A percentile compares a stretch with the other conserved stretches of the same genome.
Conservation (phyloP, 805 yeast species). For the Candida orba region DNA sequence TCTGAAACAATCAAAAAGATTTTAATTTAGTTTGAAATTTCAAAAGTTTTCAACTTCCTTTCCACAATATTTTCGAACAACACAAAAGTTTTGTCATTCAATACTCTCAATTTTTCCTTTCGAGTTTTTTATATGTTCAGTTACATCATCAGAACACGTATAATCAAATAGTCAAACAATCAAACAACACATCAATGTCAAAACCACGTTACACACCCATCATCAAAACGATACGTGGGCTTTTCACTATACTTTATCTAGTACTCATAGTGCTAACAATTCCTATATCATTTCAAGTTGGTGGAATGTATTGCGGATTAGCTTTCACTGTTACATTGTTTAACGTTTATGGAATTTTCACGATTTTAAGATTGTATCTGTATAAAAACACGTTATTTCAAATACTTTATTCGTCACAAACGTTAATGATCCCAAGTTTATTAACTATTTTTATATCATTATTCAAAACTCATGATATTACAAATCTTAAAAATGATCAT, state of each 20-base stretch:
- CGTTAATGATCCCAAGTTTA: conserved; percentile 73
- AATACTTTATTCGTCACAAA: conserved; percentile 70
- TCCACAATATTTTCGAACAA: no score
- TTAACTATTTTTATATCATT: conserved; percentile 60
- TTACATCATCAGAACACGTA: neutral
- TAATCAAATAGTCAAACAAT: neutral
- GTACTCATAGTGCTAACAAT: conserved; percentile 69
- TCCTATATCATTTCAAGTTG: conserved; percentile 90
- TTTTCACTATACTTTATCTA: conserved; percentile 55
- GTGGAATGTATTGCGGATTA: conserved; percentile 86
- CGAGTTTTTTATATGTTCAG: neutral
- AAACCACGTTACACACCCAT: conserved; percentile 7
- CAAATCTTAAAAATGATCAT: conserved; percentile 16
- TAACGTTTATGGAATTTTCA: conserved; percentile 59
- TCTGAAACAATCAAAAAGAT: no score
- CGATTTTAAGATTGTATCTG: conserved; percentile 58
- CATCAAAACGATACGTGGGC: conserved; percentile 15
- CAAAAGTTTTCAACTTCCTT: no score
- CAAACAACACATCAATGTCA: neutral
- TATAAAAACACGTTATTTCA: conserved; percentile 26
- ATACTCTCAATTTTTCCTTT: no score
- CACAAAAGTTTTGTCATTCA: no score
- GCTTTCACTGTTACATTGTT: conserved; percentile 73
- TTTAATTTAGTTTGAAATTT: no score
- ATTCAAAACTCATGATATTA: conserved; percentile 32